Evolutionary conservation across 768 basidiomycete genomes (phyloP).

Genomic region (Termitomyces sp.): DNA sequence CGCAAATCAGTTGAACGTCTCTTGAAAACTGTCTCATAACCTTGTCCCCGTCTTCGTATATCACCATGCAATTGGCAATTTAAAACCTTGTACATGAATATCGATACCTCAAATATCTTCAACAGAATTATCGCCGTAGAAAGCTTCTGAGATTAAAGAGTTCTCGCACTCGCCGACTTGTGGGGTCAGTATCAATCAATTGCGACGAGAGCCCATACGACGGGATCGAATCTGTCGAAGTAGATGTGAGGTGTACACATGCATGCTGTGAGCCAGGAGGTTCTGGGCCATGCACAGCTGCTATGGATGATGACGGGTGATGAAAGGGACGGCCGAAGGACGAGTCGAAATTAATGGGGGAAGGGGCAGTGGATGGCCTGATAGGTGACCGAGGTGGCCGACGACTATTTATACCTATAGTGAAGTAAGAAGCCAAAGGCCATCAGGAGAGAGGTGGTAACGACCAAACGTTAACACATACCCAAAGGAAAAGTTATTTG

Average conservation of each 20-base stretch:
- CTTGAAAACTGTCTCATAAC: conserved; percentile 27
- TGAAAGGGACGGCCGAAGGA: conserved; percentile 16
- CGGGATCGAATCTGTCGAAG: conserved; percentile 54
- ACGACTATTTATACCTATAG: conserved; percentile 6
- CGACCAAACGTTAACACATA: not conserved
- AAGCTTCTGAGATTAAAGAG: conserved; percentile 39
- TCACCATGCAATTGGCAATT: conserved; percentile 9
- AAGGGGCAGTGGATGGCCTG: conserved; percentile 47
- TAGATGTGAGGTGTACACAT: conserved; percentile 39
- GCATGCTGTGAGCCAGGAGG: conserved; percentile 10
- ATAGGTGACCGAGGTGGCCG: conserved; percentile 21
- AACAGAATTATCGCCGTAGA: conserved; percentile 27
- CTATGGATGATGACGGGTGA: conserved; percentile 6
- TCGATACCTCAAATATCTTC: not conserved
- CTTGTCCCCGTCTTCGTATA: conserved; percentile 8
- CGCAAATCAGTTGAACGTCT: conserved; percentile 48
- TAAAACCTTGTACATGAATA: not conserved
- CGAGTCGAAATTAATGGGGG: conserved; percentile 22
- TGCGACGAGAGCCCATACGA: conserved; percentile 17
- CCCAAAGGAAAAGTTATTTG: conserved; percentile 8
- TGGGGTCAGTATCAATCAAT: conserved; percentile 30
- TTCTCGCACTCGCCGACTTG: conserved; percentile 33
- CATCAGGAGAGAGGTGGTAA: not conserved
- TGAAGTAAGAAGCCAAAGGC: conserved; percentile 7
- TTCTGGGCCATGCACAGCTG: not conserved